phyloP scores from a whole-genome alignment of 192 early-diverging fungal genomes.

The Glomus cerebriforme region DNA sequence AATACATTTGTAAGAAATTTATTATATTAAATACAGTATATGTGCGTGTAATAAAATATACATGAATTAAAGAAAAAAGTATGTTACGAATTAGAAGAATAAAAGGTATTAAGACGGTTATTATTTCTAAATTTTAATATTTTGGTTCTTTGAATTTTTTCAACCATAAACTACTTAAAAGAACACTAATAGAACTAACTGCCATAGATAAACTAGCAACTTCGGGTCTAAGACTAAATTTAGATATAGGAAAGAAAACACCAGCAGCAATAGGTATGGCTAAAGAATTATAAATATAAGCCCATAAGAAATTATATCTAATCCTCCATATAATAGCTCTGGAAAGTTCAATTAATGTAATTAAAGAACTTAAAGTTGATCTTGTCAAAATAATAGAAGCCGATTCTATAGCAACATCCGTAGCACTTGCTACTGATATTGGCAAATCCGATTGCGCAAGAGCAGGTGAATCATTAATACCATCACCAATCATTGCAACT shows the following conservation, averaged over 20 bases:
- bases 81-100: no score
- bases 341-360: slow-evolving; percentile 79
- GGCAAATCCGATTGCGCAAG: slow-evolving; percentile 89
- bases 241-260: slow-evolving; percentile 62
- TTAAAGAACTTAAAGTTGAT: slow-evolving; percentile 73
- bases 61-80: no score
- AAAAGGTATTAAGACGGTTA: no score
- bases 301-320: slow-evolving; percentile 87
- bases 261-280: slow-evolving; percentile 93
- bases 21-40: no score
- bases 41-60: no score
- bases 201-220: slow-evolving; percentile 93
- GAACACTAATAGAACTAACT: slow-evolving; percentile 80
- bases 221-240: slow-evolving; percentile 61
- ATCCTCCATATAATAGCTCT: slow-evolving; percentile 76
- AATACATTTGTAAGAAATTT: no score
- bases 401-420: slow-evolving; percentile 89
- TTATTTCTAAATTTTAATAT: not conserved
- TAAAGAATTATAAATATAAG: slow-evolving; percentile 82
- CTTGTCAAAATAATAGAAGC: slow-evolving; percentile 83
- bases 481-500: slow-evolving; percentile 94
- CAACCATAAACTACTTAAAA: slow-evolving; percentile 75
- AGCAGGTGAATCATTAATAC: slow-evolving; percentile 94
- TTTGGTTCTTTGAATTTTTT: slow-evolving; percentile 46
- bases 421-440: slow-evolving; percentile 87